These are phyloP conservation scores for Phytophthora constricta DNA, from an alignment of 352 stramenopile genomes.

Conservation along the genomic window DNA sequence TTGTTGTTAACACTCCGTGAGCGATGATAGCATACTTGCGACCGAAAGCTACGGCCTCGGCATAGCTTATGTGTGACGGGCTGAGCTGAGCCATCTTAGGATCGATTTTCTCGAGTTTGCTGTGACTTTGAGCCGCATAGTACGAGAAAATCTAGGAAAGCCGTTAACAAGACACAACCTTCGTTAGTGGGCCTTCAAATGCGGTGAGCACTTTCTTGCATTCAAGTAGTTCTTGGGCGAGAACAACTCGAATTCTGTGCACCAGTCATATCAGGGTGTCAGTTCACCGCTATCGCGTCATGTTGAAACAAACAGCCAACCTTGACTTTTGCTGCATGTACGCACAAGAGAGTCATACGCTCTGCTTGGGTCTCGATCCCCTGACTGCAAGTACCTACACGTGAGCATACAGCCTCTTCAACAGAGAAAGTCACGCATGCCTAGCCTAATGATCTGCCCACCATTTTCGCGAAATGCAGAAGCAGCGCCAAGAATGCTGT, in stretches of 20 bases:
- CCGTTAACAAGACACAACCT: not conserved
- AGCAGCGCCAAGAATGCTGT: conserved; percentile 72
- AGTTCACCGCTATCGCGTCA: not conserved
- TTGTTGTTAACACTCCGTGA: conserved; percentile 76
- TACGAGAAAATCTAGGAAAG: conserved; percentile 58
- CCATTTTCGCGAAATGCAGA: conserved; percentile 74
- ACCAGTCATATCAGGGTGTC: not conserved
- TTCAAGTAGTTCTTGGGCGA: conserved; percentile 67
- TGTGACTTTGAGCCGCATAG: conserved; percentile 56
- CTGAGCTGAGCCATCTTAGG: conserved; percentile 53
- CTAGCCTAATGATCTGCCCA: too few species aligned
- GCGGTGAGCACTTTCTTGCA: conserved; percentile 61
- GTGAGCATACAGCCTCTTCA: too few species aligned
- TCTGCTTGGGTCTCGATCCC: conserved; percentile 53
- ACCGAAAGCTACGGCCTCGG: conserved; percentile 69
- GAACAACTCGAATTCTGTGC: conserved; percentile 45
- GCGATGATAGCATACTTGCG: conserved; percentile 82
- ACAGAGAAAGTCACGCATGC: too few species aligned
- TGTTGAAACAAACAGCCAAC: conserved; percentile 14
- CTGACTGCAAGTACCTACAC: conserved; percentile 55
- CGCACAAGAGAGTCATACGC: conserved; percentile 71
- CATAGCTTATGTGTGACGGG: conserved; percentile 69
- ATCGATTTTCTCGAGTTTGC: conserved; percentile 75
- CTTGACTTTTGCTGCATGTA: conserved; percentile 69
- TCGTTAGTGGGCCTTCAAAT: conserved; percentile 68